A percentile compares a stretch with the other conserved stretches of the same genome.
These are phyloP conservation scores for Hyaloscypha bicolor DNA, from an alignment of 495 filamentous ascomycete genomes.

Conservation along the genomic window DNA sequence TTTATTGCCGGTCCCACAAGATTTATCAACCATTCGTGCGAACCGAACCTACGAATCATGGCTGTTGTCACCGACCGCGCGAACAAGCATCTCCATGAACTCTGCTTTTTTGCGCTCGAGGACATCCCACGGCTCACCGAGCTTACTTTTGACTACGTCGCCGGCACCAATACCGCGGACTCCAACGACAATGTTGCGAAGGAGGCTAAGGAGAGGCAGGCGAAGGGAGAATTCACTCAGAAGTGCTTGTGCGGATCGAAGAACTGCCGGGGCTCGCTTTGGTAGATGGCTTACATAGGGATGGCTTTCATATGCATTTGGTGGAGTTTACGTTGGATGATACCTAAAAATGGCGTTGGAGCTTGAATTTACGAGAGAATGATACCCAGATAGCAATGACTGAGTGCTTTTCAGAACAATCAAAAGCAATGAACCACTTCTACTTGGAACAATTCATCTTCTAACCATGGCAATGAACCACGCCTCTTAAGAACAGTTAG, in stretches of 20 bases:
- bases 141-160: conserved; percentile 86
- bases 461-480: not conserved
- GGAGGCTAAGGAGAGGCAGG: not conserved
- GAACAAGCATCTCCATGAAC: conserved; percentile 76
- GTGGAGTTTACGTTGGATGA: not conserved
- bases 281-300: not conserved
- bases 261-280: conserved; percentile 25
- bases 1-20: conserved; percentile 61
- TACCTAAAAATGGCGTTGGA: not conserved
- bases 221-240: not conserved
- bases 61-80: conserved; percentile 78
- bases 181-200: not conserved
- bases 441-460: not conserved
- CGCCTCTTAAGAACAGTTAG: not conserved
- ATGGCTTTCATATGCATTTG: not conserved
- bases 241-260: not conserved
- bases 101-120: conserved; percentile 80
- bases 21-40: conserved; percentile 76
- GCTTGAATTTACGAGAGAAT: not conserved
- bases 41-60: conserved; percentile 76
- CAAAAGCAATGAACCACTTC: not conserved
- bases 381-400: not conserved
- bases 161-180: conserved; percentile 39
- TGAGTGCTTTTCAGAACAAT: not conserved
- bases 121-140: conserved; percentile 72